Evolutionary conservation across 306 rosid species (phyloP).

Genomic region (Gastrolobium bilobum): DNA sequence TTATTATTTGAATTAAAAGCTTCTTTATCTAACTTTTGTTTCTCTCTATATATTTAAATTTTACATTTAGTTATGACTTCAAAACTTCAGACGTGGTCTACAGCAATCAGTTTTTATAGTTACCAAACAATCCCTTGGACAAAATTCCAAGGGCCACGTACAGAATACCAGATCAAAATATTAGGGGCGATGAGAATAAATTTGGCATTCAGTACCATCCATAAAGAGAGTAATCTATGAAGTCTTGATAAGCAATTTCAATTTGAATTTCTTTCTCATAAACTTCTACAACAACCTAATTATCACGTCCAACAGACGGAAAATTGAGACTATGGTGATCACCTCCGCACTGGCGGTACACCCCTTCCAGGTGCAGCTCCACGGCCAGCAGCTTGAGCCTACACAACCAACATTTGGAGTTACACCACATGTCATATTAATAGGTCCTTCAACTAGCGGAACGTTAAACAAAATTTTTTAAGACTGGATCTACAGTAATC

Average conservation of each 20-base stretch:
- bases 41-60: no score
- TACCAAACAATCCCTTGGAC: background rate
- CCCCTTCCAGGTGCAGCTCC: slow-evolving; percentile 94
- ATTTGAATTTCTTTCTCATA: slow-evolving; percentile 45
- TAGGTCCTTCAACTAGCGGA: slow-evolving; percentile 14
- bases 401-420: slow-evolving; percentile 40
- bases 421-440: slow-evolving; percentile 2
- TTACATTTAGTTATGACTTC: no score
- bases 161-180: slow-evolving; percentile 17
- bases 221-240: slow-evolving; percentile 25
- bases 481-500: background rate
- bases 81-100: no score
- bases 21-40: no score
- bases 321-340: slow-evolving; percentile 49
- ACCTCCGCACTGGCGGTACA: slow-evolving; percentile 89
- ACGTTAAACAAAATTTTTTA: background rate
- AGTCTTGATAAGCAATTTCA: slow-evolving; percentile 41
- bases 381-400: slow-evolving; percentile 99
- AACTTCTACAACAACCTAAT: slow-evolving; percentile 52
- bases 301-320: slow-evolving; percentile 18
- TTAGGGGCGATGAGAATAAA: slow-evolving; percentile 16
- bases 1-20: no score
- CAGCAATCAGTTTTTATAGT: slow-evolving; percentile 17
- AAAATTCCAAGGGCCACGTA: slow-evolving; percentile 20
- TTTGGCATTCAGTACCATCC: slow-evolving; percentile 18